Base-by-base conservation (phyloP, 2,329 filamentous ascomycete species). In the Colletotrichum zoysiae region DNA sequence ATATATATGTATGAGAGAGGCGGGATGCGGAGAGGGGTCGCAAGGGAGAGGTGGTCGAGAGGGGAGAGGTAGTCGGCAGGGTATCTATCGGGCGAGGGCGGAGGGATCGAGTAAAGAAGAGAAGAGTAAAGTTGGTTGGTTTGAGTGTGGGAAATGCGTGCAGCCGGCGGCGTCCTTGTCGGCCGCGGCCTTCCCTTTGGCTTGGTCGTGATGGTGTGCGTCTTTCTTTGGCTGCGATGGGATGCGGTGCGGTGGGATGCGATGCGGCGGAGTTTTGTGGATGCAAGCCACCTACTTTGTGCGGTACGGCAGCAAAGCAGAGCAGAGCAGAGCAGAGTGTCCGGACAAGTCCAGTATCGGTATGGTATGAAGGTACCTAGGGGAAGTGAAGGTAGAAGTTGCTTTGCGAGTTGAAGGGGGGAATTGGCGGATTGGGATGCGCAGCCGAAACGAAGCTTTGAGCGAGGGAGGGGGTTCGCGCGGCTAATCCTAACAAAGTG, bases 401-500 rank as follows among this genome's bases (percentile, higher is more conserved):
- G 26, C 26, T 26, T 26, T 64, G 65, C 20, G 56, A 26, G 44
- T 51, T n/a, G 6, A 61, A 23, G 33, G 30, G 61, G 20, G 42
- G 62, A 30, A 44, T 51, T 38, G 16, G n/a, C 14, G 55, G 51
- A n/a, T 59, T n/a, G 66, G 51, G 42, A 44, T 44, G 35, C 23
- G 51, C 3, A 44, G 59, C 50, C 38, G 42, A 48, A 46, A 30
- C 51, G 42, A 48, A 46, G 38, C 51, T 18, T n/a, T 44, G 40
- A 48, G 42, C 26, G 61, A 35, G 38, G 42, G 40, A 40, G 63
- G 56, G 56, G 23, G n/a, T 30, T 30, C 42, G 56, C n/a, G 56
- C 56, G 63, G 63, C 63, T 56, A 56, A 59, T 65, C 53, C 56
- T 58, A 26, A 42, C 14, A 26, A 56, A 58, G 35, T 42, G 56